Evolutionary conservation across 2,329 filamentous ascomycete genomes (phyloP).

Genomic region (Macrophomina pseudophaseolina): DNA sequence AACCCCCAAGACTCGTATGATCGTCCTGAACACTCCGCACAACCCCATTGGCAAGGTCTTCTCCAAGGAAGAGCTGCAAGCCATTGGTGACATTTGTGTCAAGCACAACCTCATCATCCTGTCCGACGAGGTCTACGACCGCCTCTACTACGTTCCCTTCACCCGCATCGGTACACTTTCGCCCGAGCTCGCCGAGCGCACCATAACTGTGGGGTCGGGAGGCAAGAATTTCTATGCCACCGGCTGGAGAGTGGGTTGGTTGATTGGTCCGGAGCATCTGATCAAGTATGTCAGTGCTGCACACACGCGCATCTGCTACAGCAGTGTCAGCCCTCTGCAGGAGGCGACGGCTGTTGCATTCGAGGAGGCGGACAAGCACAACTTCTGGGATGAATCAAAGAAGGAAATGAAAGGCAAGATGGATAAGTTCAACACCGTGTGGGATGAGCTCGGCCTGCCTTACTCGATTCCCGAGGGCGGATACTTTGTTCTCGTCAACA

Average conservation of each 20-base stretch:
- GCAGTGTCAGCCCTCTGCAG: constrained; percentile 88
- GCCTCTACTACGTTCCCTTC: constrained; percentile 93
- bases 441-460: constrained; percentile 55
- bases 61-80: constrained; percentile 78
- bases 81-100: constrained; percentile 85
- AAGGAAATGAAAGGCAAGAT: constrained; percentile 90
- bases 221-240: constrained; percentile 99
- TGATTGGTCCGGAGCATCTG: constrained; percentile 86
- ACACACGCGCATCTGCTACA: constrained; percentile 96
- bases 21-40: constrained; percentile 87
- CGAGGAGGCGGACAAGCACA: constrained; percentile 80
- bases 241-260: constrained; percentile 94
- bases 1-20: constrained; percentile 90
- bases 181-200: constrained; percentile 84
- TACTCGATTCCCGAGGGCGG: constrained; percentile 95
- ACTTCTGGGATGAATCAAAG: constrained; percentile 87
- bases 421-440: constrained; percentile 76
- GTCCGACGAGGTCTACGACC: constrained; percentile 76
- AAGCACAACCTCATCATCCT: constrained; percentile 94
- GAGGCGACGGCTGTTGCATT: constrained; percentile 94
- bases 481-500: constrained; percentile 96
- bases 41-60: constrained; percentile 98
- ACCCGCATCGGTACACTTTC: constrained; percentile 90
- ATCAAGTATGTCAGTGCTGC: constrained; percentile 92
- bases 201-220: constrained; percentile 90